Evolutionary conservation across 768 basidiomycete genomes (phyloP), one percentile per base, ranked within the genome.

Genomic region (Amanita jacksonii): DNA sequence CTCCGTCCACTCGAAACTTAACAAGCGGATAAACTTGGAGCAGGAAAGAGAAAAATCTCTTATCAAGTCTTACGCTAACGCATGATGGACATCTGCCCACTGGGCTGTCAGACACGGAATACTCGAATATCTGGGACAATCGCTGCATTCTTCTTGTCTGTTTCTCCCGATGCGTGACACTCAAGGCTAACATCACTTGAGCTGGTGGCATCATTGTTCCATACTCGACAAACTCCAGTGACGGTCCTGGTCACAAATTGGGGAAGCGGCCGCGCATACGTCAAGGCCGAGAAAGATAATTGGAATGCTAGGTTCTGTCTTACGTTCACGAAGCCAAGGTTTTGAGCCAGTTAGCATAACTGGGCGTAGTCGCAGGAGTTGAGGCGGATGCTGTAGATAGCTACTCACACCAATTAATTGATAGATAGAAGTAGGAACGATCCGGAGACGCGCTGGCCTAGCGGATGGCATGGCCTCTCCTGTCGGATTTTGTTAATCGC

Each of bases 241-340:
- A 44, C 18, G 43, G 34, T 90, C 1, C 69, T 83, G n/a, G 65
- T 96, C 12, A 79, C 84, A 8, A 65, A 75, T 46, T 81, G 73
- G 60, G 63, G 90, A 27, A 67, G 69, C 46, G 91, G 90, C 2
- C 62, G 64, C 44, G 76, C 79, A 1, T 94, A 84, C 60, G 73
- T 79, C 47, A 67, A 73, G 84, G 87, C 89, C 12, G 70, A 76
- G 16, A 65, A 68, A 20, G 51, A 52, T 3, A 4, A 76, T 97
- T 15, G 92, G 84, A 0, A 88, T 81, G 0, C 67, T 93, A 2
- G 68, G 77, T 1, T 96, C 90, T 91, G 54, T 94, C 9, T 58
- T 77, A 83, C 55, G 81, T 87, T 4, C 73, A 87, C 48, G 70
- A 77, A 0, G 73, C 72, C 1, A 79, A 81, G 2, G 61, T 71